Base-by-base conservation (phyloP, 2,329 filamentous ascomycete species). In the Diplocarpon mali region DNA sequence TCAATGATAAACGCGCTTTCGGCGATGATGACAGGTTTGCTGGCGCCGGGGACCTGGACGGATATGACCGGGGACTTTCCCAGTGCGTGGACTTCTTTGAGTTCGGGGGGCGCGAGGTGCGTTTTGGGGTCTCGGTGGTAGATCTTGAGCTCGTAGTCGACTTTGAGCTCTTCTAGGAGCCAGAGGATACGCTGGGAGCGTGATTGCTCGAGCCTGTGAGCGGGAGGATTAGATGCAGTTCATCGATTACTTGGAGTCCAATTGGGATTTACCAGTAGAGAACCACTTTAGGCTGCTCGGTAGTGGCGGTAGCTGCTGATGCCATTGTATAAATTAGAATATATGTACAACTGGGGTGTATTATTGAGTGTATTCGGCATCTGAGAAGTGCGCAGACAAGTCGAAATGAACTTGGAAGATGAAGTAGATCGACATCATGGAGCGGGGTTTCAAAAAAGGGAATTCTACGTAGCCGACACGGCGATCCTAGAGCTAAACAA, bases 61-160 rank as follows among this genome's bases (percentile, higher is more conserved):
- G 75, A 76, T 52, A 96, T 67, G 35, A 90, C 67, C 0, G 90
- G 90, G 1, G 86, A 88, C 63, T 95, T 95, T 50, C 90, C 90
- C 3, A 95, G 71, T 0, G 86, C 83, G 59, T 95, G 87, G 31
- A 94, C 66, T 51, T 85, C 71, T 58, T 83, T 80, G 37, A 95
- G 73, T 57, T 85, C 82, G 0, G 77, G 69, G 3, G 86, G 85
- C 1, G 89, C 89, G n/a, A 85, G 69, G 56, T 69, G 73, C 44
- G 81, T 74, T 46, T 68, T 58, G 44, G 65, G 67, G 51, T 70
- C 61, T 42, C 89, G 81, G 63, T 85, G 86, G 71, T 83, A 92
- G 43, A 83, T 72, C 58, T 90, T 78, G 46, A 95, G 67, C 50
- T 89, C 77, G 65, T 94, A 95, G 24, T 81, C 73, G 29, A 94